Evolutionary conservation across 225 moss, liverwort and hornwort genomes (phyloP).

Genomic region (Thuidium tamariscinum): DNA sequence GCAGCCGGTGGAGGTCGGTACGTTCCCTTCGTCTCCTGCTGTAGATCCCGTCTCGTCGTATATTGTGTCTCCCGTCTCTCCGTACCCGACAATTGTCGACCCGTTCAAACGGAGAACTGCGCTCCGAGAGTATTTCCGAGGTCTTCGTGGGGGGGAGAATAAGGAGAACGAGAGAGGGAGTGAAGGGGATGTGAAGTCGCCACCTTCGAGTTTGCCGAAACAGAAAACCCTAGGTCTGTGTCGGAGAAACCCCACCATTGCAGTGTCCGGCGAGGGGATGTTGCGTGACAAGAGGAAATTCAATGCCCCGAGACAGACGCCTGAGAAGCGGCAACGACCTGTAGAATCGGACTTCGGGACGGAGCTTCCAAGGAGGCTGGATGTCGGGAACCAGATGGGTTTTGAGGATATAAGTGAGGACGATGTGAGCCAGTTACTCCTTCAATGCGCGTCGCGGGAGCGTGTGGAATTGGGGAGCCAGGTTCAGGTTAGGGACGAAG

Average conservation of each 20-base stretch:
- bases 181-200: slow-evolving; percentile 8
- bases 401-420: not conserved
- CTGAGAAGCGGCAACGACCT: slow-evolving; percentile 27
- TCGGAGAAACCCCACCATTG: slow-evolving; percentile 4
- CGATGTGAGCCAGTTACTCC: not conserved
- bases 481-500: not conserved
- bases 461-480: not conserved
- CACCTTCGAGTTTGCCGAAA: slow-evolving; percentile 3
- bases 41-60: not conserved
- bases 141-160: slow-evolving; percentile 17
- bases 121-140: slow-evolving; percentile 22
- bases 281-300: slow-evolving; percentile 31
- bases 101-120: slow-evolving; percentile 23
- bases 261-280: not conserved
- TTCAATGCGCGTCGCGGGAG: not conserved
- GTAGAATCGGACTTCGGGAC: not conserved
- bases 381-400: not conserved
- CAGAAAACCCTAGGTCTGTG: slow-evolving; percentile 30
- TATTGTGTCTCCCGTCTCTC: not conserved
- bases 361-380: not conserved
- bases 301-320: slow-evolving; percentile 35
- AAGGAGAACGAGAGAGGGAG: slow-evolving; percentile 30
- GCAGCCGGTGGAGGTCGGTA: not conserved
- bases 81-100: slow-evolving; percentile 17
- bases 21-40: not conserved